A percentile compares a stretch with the other conserved stretches of the same genome.
Evolutionary conservation across 2,329 filamentous ascomycete species (phyloP).

Genomic region (Calonectria crousiana): DNA sequence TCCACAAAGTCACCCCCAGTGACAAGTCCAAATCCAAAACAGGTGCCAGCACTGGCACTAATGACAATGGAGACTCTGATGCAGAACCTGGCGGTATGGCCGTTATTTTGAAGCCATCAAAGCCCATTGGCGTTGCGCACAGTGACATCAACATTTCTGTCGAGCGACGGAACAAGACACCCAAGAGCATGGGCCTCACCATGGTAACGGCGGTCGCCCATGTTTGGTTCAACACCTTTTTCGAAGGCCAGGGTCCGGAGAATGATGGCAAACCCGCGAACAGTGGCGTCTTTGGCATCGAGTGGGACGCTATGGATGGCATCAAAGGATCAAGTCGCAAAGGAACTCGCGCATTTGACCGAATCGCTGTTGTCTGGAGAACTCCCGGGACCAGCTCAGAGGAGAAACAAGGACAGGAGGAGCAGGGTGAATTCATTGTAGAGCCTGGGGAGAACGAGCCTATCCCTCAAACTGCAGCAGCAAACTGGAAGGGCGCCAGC

Average conservation of each 20-base stretch:
- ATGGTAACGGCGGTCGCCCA: constrained; percentile 95
- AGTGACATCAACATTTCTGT: constrained; percentile 93
- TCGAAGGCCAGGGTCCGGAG: constrained; percentile 85
- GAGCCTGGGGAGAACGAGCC: constrained; percentile 76
- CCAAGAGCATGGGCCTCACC: constrained; percentile 81
- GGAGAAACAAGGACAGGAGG: constrained; percentile 64
- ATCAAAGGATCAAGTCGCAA: constrained; percentile 91
- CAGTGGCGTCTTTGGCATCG: constrained; percentile 72
- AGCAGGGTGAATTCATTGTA: constrained; percentile 63
- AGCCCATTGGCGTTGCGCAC: constrained; percentile 77
- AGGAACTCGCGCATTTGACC: constrained; percentile 84
- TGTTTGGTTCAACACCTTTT: constrained; percentile 97
- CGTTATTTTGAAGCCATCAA: constrained; percentile 81
- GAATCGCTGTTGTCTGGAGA: constrained; percentile 88
- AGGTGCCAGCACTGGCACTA: constrained; percentile 27
- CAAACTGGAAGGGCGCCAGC: constrained; percentile 79
- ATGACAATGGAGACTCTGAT: constrained; percentile 45
- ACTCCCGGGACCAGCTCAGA: constrained; percentile 47
- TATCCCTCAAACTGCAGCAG: constrained; percentile 76
- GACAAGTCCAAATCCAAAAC: constrained; percentile 40
- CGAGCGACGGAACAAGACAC: constrained; percentile 85
- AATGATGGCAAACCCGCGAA: constrained; percentile 73
- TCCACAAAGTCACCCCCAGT: constrained; percentile 46
- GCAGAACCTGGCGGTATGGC: constrained; percentile 73
- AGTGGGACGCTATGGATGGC: constrained; percentile 83